These are phyloP conservation scores for Aureobasidium sp. DNA, from an alignment of 2,329 filamentous ascomycete species.

Conservation along the genomic window DNA sequence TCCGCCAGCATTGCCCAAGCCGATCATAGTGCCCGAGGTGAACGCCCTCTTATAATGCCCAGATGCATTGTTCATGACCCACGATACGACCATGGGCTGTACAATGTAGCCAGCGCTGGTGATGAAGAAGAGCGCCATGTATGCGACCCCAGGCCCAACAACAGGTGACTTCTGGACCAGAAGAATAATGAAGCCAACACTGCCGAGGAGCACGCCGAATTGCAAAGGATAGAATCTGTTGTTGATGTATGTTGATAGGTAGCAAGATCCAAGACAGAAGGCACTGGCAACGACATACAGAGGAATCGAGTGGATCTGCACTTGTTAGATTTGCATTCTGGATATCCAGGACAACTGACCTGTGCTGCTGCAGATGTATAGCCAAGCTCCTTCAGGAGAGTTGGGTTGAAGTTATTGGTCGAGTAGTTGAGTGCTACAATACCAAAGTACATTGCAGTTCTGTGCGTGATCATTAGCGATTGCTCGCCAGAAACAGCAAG, in stretches of 20 bases:
- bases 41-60: conserved; percentile 52
- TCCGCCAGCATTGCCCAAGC: conserved; percentile 46
- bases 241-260: conserved; percentile 44
- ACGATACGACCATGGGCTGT: conserved; percentile 49
- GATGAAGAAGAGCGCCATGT: conserved; percentile 51
- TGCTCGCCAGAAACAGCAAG: not conserved
- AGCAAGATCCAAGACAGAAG: conserved; percentile 37
- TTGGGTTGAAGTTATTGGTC: conserved; percentile 36
- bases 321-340: not conserved
- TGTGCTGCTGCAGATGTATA: conserved; percentile 36
- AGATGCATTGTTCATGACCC: conserved; percentile 51
- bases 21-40: conserved; percentile 46
- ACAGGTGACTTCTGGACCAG: conserved; percentile 37
- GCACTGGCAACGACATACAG: conserved; percentile 35
- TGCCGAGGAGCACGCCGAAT: conserved; percentile 42
- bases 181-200: conserved; percentile 51
- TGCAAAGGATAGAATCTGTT: conserved; percentile 51
- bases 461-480: not conserved
- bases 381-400: conserved; percentile 36
- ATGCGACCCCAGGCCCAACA: conserved; percentile 39
- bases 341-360: not conserved
- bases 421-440: conserved; percentile 42
- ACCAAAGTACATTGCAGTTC: conserved; percentile 10
- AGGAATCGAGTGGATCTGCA: conserved; percentile 30
- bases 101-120: conserved; percentile 49